A percentile compares a stretch with the other conserved stretches of the same genome.
These are phyloP conservation scores for Plasmodium cynomolgi DNA, from an alignment of 169 alveolate genomes.

Conservation along the genomic window DNA sequence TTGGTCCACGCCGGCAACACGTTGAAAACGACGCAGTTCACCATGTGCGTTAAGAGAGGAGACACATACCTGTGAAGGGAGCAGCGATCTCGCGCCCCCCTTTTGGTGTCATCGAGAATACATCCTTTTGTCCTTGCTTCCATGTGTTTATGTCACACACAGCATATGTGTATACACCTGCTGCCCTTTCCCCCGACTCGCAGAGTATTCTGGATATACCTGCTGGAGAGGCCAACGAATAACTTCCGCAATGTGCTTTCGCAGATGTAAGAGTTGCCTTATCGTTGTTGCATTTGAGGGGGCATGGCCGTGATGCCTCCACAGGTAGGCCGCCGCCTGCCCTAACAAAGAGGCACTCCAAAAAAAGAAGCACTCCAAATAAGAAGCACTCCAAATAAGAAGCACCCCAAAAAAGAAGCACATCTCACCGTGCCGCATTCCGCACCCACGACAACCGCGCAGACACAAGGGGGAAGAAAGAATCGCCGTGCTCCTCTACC, in stretches of 20 bases:
- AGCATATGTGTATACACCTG: not conserved
- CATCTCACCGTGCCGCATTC: not conserved
- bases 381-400: no score
- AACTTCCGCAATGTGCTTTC: slow-evolving; percentile 62
- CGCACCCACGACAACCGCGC: not conserved
- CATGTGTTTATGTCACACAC: not conserved
- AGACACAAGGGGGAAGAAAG: slow-evolving; percentile 45
- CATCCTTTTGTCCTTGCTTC: not conserved
- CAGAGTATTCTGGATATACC: slow-evolving; percentile 60
- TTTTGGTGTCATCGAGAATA: not conserved
- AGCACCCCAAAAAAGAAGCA: not conserved
- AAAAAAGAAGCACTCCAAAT: no score
- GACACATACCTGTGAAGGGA: not conserved
- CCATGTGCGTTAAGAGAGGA: slow-evolving; percentile 33
- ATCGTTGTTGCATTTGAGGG: not conserved
- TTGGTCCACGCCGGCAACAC: slow-evolving; percentile 50
- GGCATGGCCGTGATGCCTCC: not conserved
- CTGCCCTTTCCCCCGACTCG: not conserved
- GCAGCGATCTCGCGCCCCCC: not conserved
- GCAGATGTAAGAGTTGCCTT: slow-evolving; percentile 20
- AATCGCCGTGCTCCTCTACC: slow-evolving; percentile 34
- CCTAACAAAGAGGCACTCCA: no score
- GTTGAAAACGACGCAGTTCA: slow-evolving; percentile 38
- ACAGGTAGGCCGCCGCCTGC: not conserved
- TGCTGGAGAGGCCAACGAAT: slow-evolving; percentile 45